phyloP scores from a whole-genome alignment of 176 grass and related monocot genomes.

The Saccharum spontaneum region DNA sequence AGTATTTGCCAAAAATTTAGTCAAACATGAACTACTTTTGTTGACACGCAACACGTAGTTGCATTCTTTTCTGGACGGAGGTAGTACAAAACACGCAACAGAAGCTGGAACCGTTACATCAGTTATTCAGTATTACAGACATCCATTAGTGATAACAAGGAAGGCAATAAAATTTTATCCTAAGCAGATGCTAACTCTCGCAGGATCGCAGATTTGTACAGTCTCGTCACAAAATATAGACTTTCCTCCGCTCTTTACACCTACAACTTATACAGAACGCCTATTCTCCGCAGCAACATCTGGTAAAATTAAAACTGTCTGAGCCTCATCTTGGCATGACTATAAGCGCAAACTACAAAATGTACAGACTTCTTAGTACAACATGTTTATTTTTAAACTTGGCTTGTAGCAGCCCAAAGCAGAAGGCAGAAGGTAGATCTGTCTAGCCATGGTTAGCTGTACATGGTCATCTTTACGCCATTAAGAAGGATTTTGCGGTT shows the following conservation, averaged over 20 bases:
- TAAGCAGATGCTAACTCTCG: slow-evolving; percentile 38
- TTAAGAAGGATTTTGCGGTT: slow-evolving; percentile 61
- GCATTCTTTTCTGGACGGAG: too few species aligned
- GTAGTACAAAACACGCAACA: neutral
- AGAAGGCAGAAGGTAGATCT: slow-evolving; percentile 49
- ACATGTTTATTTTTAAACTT: slow-evolving; percentile 72
- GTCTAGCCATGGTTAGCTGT: slow-evolving; percentile 90
- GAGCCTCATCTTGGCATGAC: slow-evolving; percentile 55
- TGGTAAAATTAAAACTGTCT: slow-evolving; percentile 53
- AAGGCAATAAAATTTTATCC: slow-evolving; percentile 19
- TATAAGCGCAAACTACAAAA: slow-evolving; percentile 87
- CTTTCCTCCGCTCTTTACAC: slow-evolving; percentile 67
- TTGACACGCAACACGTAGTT: too few species aligned
- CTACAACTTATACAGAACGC: slow-evolving; percentile 72
- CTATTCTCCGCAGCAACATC: slow-evolving; percentile 65
- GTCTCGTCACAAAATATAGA: slow-evolving; percentile 63
- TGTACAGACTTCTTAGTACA: slow-evolving; percentile 76
- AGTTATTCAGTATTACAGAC: slow-evolving; percentile 7
- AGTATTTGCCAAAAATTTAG: too few species aligned
- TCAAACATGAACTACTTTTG: too few species aligned
- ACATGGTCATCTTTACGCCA: slow-evolving; percentile 69
- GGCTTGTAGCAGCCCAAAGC: slow-evolving; percentile 65
- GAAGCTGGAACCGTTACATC: slow-evolving; percentile 27
- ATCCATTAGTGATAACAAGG: slow-evolving; percentile 36
- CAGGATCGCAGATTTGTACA: slow-evolving; percentile 73